phyloP scores from a whole-genome alignment of 164 flowering plant genomes.

The Kingdonia uniflora region DNA sequence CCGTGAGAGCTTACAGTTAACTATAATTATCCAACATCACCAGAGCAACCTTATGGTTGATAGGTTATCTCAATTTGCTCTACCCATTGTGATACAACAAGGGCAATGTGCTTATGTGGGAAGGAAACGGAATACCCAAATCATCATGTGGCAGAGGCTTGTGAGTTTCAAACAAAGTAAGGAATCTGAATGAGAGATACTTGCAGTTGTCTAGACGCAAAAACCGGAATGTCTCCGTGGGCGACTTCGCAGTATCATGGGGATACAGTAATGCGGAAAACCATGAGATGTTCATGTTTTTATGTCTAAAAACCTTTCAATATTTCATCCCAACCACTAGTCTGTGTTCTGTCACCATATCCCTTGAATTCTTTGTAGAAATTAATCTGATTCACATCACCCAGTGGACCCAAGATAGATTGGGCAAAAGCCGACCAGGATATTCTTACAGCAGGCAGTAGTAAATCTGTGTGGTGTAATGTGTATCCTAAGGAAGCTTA shows the following conservation, averaged over 20 bases:
- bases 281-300: too few relatives aligned
- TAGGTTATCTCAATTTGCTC: conserved; percentile 94
- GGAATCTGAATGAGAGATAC: conserved; percentile 7
- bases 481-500: conserved; percentile 82
- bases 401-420: conserved; percentile 46
- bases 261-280: too few relatives aligned
- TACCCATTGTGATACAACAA: conserved; percentile 76
- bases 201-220: too few relatives aligned
- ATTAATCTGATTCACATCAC: conserved; percentile 13
- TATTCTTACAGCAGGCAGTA: conserved; percentile 63
- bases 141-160: conserved; percentile 88
- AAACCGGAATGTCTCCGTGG: too few relatives aligned
- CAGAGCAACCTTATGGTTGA: conserved; percentile 61
- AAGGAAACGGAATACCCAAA: conserved; percentile 90
- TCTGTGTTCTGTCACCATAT: too few relatives aligned
- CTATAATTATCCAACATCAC: conserved; percentile 58
- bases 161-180: conserved; percentile 82
- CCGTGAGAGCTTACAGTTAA: conserved; percentile 41
- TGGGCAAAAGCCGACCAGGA: conserved; percentile 70
- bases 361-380: background rate
- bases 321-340: too few relatives aligned
- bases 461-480: conserved; percentile 90
- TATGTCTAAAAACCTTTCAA: too few relatives aligned
- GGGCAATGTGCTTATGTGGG: conserved; percentile 98
- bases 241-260: too few relatives aligned